phyloP scores from a whole-genome alignment of 805 yeast species.

The Candida mattraensis region DNA sequence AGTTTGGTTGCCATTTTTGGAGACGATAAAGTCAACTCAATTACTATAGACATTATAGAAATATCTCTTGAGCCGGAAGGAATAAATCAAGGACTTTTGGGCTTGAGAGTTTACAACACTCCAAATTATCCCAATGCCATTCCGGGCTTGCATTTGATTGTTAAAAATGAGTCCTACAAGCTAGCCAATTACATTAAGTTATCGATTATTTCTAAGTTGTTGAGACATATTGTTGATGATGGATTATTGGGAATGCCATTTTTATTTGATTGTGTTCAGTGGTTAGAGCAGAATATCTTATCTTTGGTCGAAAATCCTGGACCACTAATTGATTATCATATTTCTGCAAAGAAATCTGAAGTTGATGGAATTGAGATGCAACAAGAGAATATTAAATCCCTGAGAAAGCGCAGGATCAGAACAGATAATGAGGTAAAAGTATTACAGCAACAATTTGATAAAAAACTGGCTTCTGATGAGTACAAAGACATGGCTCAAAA shows the following conservation, averaged over 20 bases:
- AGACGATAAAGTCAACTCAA: conserved; percentile 39
- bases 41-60: conserved; percentile 34
- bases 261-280: conserved; percentile 68
- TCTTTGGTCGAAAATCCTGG: conserved; percentile 74
- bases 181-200: conserved; percentile 71
- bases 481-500: conserved; percentile 38
- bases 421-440: conserved; percentile 33
- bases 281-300: conserved; percentile 66
- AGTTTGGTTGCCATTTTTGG: conserved; percentile 60
- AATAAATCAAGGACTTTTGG: conserved; percentile 30
- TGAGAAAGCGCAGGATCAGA: conserved; percentile 12
- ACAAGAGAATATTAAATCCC: conserved; percentile 4
- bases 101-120: conserved; percentile 45
- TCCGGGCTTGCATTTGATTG: conserved; percentile 65
- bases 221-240: conserved; percentile 42
- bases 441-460: conserved; percentile 37
- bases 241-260: conserved; percentile 67
- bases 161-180: conserved; percentile 42
- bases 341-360: not conserved
- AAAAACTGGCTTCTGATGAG: conserved; percentile 33
- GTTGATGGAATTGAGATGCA: not conserved
- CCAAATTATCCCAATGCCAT: conserved; percentile 59
- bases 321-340: conserved; percentile 44
- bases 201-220: conserved; percentile 49
- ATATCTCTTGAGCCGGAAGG: conserved; percentile 36